Percentiles rank a stretch among this genome's conserved stretches.
These are phyloP conservation scores for Paecilomyces fulvus DNA, from an alignment of 2,329 filamentous ascomycete species.

Conservation along the genomic window DNA sequence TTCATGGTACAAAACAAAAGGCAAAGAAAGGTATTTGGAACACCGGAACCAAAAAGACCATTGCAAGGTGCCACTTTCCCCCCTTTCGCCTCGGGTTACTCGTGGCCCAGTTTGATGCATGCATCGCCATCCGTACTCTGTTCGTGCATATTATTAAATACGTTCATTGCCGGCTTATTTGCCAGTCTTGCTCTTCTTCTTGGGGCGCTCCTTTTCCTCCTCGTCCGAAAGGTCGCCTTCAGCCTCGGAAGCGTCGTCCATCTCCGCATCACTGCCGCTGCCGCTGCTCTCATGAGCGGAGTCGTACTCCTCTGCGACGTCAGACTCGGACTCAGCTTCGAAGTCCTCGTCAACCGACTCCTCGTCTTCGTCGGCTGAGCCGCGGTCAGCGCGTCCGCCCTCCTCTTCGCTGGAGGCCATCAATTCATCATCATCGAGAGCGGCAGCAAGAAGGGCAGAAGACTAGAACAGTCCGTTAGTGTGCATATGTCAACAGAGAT, in stretches of 20 bases:
- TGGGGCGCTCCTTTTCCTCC: conserved; percentile 15
- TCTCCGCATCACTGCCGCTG: conserved; percentile 53
- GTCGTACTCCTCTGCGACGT: conserved; percentile 94
- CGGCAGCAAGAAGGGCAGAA: conserved; percentile 61
- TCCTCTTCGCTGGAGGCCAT: conserved; percentile 78
- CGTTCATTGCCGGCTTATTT: not conserved
- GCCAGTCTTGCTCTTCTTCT: not conserved
- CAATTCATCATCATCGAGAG: conserved; percentile 74
- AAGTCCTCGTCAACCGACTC: conserved; percentile 97
- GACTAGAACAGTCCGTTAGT: conserved; percentile 33
- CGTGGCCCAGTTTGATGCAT: not conserved
- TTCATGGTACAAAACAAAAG: not conserved
- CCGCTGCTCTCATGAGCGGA: conserved; percentile 79
- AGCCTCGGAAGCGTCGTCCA: conserved; percentile 4
- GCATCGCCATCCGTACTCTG: not conserved
- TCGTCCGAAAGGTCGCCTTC: conserved; percentile 2
- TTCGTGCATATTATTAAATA: not conserved
- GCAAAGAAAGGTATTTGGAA: not conserved
- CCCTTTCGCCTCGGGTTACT: not conserved
- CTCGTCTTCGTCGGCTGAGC: conserved; percentile 90
- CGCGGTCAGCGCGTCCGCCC: conserved; percentile 64
- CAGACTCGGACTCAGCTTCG: conserved; percentile 80
- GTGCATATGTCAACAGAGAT: not conserved
- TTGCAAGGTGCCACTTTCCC: not conserved
- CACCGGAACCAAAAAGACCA: not conserved